Percentiles rank a stretch among this genome's conserved stretches.
phyloP scores from a whole-genome alignment of 805 yeast genomes.

The Dipodascus geniculatus region DNA sequence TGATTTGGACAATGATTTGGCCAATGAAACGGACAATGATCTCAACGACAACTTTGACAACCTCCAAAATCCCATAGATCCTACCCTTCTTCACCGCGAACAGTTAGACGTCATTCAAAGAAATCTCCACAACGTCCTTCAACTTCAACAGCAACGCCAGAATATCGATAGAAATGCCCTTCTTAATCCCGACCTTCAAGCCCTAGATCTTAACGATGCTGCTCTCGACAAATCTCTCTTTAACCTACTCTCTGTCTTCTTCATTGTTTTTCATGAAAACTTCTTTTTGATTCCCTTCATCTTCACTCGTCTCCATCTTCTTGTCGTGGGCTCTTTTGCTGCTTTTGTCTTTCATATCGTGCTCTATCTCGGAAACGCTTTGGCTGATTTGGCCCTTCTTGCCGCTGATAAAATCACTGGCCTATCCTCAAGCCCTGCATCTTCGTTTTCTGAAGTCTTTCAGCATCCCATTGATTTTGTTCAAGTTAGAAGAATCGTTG shows the following conservation, averaged over 20 bases:
- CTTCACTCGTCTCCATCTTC: not conserved
- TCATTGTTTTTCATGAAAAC: not conserved
- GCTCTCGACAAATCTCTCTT: not conserved
- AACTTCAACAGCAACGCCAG: not conserved
- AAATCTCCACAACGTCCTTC: not conserved
- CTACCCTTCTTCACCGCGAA: not conserved
- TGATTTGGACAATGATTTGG: constrained; percentile 5
- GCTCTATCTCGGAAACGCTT: not conserved
- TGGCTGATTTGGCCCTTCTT: not conserved
- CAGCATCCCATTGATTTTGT: not conserved
- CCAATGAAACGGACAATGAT: constrained; percentile 8
- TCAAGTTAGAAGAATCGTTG: not conserved
- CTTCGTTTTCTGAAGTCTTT: not conserved
- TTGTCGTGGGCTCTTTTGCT: not conserved
- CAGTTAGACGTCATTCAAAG: not conserved
- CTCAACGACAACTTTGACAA: constrained; percentile 12
- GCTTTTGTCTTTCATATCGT: not conserved
- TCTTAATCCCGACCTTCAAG: too few species aligned
- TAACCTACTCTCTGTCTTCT: not conserved
- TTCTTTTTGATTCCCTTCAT: not conserved
- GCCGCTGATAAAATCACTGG: not conserved
- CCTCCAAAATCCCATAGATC: too few species aligned
- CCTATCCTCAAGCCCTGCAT: not conserved
- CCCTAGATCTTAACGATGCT: not conserved
- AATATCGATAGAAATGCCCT: not conserved